Evolutionary conservation across 2,329 filamentous ascomycete genomes (phyloP), one percentile per base, ranked within the genome.

Genomic region (Penicillium sp.): DNA sequence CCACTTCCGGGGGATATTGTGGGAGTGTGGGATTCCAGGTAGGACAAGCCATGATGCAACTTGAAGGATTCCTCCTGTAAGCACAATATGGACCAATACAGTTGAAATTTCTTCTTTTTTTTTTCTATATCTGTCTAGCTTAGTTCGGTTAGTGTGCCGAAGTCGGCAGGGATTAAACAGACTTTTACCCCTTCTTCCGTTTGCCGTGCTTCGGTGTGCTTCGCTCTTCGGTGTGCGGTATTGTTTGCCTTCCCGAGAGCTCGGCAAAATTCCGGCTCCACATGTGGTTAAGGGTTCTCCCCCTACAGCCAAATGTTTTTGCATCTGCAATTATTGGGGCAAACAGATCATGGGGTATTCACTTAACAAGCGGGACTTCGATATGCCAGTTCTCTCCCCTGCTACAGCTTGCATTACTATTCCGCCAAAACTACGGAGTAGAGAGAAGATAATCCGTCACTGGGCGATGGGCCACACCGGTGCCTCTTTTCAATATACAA

Each of bases 271-370:
- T 6, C 33, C 35, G 55, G 29, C 35, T 53, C 55, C 55, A 57
- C 53, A 44, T 15, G 36, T 53, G 63, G 62, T 60, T 64, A 66
- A 65, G 59, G 56, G 56, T 62, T 64, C 59, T 64, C 53, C 62
- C 62, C 54, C 62, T 48, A 31, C 47, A 42, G 53, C 39, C 48
- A 10, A 47, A 42, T 58, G 29, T 39, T 56, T 29, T 7, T 29
- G 33, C 9, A 7, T 42, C 29, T 35, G 19, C 6, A 55, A 27
- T 27, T 41, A 25, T 35, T 38, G 19, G 41, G 54, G 23, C 19
- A 45, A 17, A 35, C 6, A 45, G 15, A 57, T 48, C 35, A 49
- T 35, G 55, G 51, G 44, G 29, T 60, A 61, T 56, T 58, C 49
- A 42, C 44, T 56, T 38, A 56, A 29, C 47, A 50, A 53, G 47